Evolutionary conservation across 177 flowering plant species (phyloP), one percentile per base, ranked within the genome.

Genomic region (Vitis hybrid): DNA sequence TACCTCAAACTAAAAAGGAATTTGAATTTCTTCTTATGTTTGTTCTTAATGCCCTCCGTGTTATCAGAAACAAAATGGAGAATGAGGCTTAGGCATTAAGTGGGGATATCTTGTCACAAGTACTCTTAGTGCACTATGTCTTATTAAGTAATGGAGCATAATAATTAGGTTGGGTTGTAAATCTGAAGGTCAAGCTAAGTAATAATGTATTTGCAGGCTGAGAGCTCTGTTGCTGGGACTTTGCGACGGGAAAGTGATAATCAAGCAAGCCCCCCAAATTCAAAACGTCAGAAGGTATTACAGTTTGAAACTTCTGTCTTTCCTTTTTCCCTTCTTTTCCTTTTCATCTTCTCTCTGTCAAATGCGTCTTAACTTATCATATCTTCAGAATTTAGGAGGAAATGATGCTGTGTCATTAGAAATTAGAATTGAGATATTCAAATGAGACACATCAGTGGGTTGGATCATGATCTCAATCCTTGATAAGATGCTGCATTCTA

Each of bases 261-360:
- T 66, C 79, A 83, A 14, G 7, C 63, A 58, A 56, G 74, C 50
- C 66, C 85, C 20, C 84, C 86, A 49, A 75, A 50, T 73, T 68
- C 90, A 53, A 89, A 89, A 74, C 87, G 91, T 27, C 91, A 76
- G 56, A 89, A 84, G 93, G 87, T 85, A 63, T 49, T 58, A 3
- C n/a, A n/a, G 11, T 18, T 35, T 17, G 55, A 51, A 15, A 18
- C 4, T 17, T 17, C 20, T 3, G 9, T 2, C 27, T 27, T 51
- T 11, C 4, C 14, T 32, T 32, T 63, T 41, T 3, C 65, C 56
- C 14, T 50, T 50, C 41, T 14, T 11, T 49, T 50, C 21, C 3
- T 51, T 27, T n/a, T 48, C 48, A 15, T 41, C 11, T 11, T 54
- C 5, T 32, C 12, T 1, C n/a, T 17, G 6, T 24, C 15, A 21